A percentile compares a stretch with the other conserved stretches of the same genome.
Evolutionary conservation across 495 filamentous ascomycete species (phyloP).

Genomic region (Letharia lupina): DNA sequence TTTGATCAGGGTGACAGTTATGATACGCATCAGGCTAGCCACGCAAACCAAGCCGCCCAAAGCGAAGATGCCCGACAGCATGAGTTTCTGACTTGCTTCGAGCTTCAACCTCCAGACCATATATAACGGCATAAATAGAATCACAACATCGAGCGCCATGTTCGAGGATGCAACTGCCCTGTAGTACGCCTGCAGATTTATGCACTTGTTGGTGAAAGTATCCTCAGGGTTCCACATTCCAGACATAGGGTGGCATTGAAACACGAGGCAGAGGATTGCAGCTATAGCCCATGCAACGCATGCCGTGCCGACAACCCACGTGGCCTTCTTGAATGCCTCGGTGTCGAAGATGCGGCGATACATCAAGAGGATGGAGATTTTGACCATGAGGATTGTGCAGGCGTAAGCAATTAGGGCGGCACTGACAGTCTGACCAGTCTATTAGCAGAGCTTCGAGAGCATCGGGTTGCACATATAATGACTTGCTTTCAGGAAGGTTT

Average conservation of each 20-base stretch:
- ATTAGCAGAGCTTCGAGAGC: not conserved
- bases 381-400: conserved; percentile 29
- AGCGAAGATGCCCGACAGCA: conserved; percentile 24
- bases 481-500: conserved; percentile 12
- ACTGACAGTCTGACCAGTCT: conserved; percentile 25
- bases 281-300: conserved; percentile 33
- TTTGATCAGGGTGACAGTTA: conserved; percentile 21
- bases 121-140: conserved; percentile 35
- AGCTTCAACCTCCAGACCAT: conserved; percentile 22
- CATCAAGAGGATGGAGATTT: conserved; percentile 31
- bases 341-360: conserved; percentile 34
- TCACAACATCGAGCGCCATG: conserved; percentile 39
- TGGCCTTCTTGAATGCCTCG: conserved; percentile 24
- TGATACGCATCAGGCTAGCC: conserved; percentile 29
- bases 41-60: conserved; percentile 30
- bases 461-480: not conserved
- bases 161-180: conserved; percentile 38
- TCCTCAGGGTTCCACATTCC: conserved; percentile 32
- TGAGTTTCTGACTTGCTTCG: conserved; percentile 20
- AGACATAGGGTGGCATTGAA: conserved; percentile 38
- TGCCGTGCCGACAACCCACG: conserved; percentile 32
- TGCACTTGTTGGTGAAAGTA: conserved; percentile 32
- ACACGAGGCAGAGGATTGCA: conserved; percentile 36
- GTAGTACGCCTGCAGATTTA: conserved; percentile 37
- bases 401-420: conserved; percentile 33